phyloP scores from a whole-genome alignment of 202 grass and related monocot genomes.

The Hordeum pubiflorum region DNA sequence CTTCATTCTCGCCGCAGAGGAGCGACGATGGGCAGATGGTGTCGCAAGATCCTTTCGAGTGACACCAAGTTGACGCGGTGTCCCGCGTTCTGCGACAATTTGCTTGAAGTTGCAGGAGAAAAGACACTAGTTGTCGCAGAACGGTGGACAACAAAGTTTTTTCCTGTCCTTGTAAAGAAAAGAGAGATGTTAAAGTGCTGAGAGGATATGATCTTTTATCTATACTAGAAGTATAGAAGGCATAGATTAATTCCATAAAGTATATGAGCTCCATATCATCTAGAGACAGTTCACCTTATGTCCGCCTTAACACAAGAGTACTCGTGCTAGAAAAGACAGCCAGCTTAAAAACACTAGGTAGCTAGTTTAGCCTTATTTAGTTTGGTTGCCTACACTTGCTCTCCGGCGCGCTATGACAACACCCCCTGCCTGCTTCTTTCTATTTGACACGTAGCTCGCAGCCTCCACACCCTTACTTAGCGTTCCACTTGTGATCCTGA shows the following conservation, averaged over 20 bases:
- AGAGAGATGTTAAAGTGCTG: background rate
- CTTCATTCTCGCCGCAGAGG: constrained; percentile 9
- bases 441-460: background rate
- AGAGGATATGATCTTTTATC: background rate
- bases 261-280: background rate
- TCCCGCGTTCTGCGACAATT: background rate
- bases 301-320: no score
- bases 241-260: background rate
- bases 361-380: background rate
- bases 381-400: background rate
- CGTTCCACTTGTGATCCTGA: no score
- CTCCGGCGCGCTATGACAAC: background rate
- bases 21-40: constrained; percentile 26
- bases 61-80: background rate
- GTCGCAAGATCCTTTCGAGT: constrained; percentile 5
- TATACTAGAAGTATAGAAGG: background rate
- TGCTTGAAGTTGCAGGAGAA: background rate
- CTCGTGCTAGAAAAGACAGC: background rate
- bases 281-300: no score
- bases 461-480: background rate
- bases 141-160: background rate
- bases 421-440: background rate
- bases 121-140: background rate
- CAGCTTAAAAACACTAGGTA: background rate
- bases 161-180: background rate